phyloP scores from a whole-genome alignment of 306 rosid species.

The Sesbania bispinosa region DNA sequence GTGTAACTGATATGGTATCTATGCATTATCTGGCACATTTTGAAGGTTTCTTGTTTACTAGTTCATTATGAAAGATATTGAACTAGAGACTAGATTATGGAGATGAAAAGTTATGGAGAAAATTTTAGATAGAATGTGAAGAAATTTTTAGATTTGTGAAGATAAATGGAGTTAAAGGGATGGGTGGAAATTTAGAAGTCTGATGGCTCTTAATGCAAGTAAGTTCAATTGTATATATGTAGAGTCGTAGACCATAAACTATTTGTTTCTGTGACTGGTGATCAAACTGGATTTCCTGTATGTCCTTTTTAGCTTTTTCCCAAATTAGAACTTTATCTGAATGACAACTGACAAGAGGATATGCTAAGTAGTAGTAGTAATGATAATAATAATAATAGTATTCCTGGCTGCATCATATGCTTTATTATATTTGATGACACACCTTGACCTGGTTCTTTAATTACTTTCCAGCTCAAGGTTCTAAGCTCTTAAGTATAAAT shows the following conservation, averaged over 20 bases:
- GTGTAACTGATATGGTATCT: not conserved
- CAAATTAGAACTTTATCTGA: not conserved
- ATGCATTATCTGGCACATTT: not conserved
- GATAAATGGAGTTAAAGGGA: not conserved
- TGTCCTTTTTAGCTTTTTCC: not conserved
- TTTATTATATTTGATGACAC: slow-evolving; percentile 12
- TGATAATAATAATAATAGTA: not conserved
- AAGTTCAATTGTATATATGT: not conserved
- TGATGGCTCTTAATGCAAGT: not conserved
- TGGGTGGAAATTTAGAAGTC: not conserved
- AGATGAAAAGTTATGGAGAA: not conserved
- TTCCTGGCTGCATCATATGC: not conserved
- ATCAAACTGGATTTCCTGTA: not conserved
- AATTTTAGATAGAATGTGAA: too few relatives aligned
- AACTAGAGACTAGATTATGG: not conserved
- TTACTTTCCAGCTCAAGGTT: not conserved
- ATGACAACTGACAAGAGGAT: not conserved
- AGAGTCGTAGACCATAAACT: not conserved
- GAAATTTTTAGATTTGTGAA: not conserved
- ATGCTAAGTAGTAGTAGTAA: not conserved
- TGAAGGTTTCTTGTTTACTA: not conserved
- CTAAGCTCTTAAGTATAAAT: not conserved
- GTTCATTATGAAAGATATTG: not conserved
- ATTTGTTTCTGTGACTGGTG: slow-evolving; percentile 2
- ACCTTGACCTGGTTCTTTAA: not conserved